Base-by-base conservation (phyloP, 768 basidiomycete species). In the Clitopilus hobsonii region DNA sequence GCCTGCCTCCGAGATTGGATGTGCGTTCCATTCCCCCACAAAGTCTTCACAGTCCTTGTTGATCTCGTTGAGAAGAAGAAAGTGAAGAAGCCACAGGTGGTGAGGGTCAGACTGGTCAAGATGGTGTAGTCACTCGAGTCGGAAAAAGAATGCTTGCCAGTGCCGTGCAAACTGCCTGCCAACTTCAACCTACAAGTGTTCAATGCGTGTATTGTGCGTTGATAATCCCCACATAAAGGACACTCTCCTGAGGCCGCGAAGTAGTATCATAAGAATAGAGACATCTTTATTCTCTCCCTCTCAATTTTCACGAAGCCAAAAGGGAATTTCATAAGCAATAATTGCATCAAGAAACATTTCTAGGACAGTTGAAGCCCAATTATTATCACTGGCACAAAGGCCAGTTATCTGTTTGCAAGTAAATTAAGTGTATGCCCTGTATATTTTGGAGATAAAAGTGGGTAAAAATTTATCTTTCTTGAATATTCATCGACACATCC, bases 81-180 rank as follows among this genome's bases (percentile, higher is more conserved):
- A 23, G 23, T 79, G 74, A 0, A 81, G 60, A 0, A 81, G 64
- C 79, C 79, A 80, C 0, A 75, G 56, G 56, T 80, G 78, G 11
- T 52, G 10, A 0, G 64, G 54, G 20, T 76, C 61, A 0, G 55
- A 50, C 0, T 53, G 18, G 47, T 80, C 62, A 0, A 81, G 67
- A 1, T 41, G 13, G 56, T 80, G 75, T 1, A 66, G 50, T 0
- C 53, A 10, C 38, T 77, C 75, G 0, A 80, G 64, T 0, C 63
- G 59, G 0, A 47, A 58, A 38, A 81, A 81, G 55, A 80, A 79
- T 0, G 70, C 74, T 0, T 66, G 32, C 79, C 79, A 81, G 11
- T 23, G 38, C 2, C 65, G 61, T 0, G 61, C 70, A 67, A 80
- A 80, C 7, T 74, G 67, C 0, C 54, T 36, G 0, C 75, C 73